These are phyloP conservation scores for Scutellaria baicalensis DNA, from an alignment of 257 asterid species.

Conservation along the genomic window DNA sequence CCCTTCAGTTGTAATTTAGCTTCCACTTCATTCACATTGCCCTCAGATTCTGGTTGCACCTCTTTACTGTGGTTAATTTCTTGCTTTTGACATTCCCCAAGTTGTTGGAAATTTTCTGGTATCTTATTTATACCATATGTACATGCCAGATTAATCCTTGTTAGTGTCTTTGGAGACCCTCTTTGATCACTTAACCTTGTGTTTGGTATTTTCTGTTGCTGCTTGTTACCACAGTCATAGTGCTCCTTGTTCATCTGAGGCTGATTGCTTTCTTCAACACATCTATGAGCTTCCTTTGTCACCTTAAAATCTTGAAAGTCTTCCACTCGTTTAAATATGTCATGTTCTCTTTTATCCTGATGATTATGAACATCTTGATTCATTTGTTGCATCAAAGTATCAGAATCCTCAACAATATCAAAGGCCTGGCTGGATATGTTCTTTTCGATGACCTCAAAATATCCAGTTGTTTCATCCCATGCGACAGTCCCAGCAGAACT, in stretches of 20 bases:
- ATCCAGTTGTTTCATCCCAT: constrained; percentile 61
- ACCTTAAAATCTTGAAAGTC: constrained; percentile 18
- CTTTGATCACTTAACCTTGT: constrained; percentile 14
- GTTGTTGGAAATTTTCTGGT: constrained; percentile 19
- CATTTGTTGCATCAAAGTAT: constrained; percentile 14
- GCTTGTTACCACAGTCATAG: constrained; percentile 12
- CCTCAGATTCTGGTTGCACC: constrained; percentile 18
- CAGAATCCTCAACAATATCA: constrained; percentile 23
- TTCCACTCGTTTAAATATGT: constrained; percentile 22
- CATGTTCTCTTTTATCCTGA: constrained; percentile 11
- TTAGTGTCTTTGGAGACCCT: constrained; percentile 25
- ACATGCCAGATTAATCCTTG: constrained; percentile 14
- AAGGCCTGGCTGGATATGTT: constrained; percentile 21
- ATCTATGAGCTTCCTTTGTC: constrained; percentile 23
- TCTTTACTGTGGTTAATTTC: constrained; percentile 20
- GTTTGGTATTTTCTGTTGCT: constrained; percentile 18
- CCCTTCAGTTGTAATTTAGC: constrained; percentile 15
- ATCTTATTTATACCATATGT: constrained; percentile 12
- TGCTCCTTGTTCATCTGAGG: constrained; percentile 15
- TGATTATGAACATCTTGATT: constrained; percentile 19
- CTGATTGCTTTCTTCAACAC: constrained; percentile 27
- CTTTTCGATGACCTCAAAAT: constrained; percentile 61
- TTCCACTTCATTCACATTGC: constrained; percentile 22
- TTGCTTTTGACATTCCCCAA: constrained; percentile 25
- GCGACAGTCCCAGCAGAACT: constrained; percentile 32